Conservation (phyloP, 768 basidiomycete species). For the Kwoniella europaea region DNA sequence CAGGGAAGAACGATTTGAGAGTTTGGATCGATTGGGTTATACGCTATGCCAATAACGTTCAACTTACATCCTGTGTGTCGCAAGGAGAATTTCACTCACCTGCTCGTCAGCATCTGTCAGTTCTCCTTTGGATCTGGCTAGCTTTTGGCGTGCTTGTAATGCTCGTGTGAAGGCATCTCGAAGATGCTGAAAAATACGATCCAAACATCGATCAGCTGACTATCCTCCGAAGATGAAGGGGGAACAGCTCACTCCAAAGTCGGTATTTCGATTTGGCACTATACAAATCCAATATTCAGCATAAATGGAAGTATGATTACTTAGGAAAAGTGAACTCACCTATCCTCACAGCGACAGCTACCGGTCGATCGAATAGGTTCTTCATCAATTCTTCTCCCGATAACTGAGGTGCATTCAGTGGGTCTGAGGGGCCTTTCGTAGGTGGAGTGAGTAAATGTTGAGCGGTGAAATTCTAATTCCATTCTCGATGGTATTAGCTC, state of each 20-base stretch:
- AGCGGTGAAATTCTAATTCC: slow-evolving; percentile 34
- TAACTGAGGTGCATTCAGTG: slow-evolving; percentile 30
- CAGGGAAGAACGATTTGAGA: slow-evolving; percentile 59
- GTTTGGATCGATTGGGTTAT: slow-evolving; percentile 50
- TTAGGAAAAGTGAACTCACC: slow-evolving; percentile 40
- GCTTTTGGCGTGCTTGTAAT: slow-evolving; percentile 57
- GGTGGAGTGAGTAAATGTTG: slow-evolving; percentile 35
- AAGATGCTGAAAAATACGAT: slow-evolving; percentile 47
- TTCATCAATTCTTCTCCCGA: slow-evolving; percentile 53
- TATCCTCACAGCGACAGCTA: slow-evolving; percentile 57
- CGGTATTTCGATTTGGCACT: slow-evolving; percentile 60
- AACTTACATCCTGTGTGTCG: background rate
- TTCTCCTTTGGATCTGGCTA: slow-evolving; percentile 41
- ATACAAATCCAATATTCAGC: background rate
- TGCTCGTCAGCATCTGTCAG: slow-evolving; percentile 52
- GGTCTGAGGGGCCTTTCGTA: slow-evolving; percentile 11
- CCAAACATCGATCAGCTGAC: background rate
- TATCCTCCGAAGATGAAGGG: background rate
- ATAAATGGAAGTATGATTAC: background rate
- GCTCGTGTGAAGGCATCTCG: slow-evolving; percentile 60
- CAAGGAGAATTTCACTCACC: too few relatives aligned
- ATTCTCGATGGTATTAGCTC: background rate
- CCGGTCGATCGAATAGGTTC: slow-evolving; percentile 46
- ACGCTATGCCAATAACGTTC: slow-evolving; percentile 22
- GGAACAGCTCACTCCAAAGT: slow-evolving; percentile 47